Evolutionary conservation across 768 basidiomycete genomes (phyloP).

Genomic region (Butyriboletus loyo): DNA sequence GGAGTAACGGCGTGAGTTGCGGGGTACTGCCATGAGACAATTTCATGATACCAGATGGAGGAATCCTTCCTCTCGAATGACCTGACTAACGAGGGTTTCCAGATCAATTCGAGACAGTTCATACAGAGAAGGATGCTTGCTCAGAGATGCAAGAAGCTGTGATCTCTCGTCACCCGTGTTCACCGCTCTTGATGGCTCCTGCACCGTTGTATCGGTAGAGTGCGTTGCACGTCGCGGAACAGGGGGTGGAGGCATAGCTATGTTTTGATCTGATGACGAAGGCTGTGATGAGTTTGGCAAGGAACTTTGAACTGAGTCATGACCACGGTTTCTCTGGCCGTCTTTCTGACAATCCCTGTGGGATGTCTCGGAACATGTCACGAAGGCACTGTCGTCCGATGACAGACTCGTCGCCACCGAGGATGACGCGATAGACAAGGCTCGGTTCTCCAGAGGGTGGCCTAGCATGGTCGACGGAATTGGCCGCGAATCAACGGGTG

Average conservation of each 20-base stretch:
- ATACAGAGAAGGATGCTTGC: constrained; percentile 49
- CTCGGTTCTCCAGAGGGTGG: not conserved
- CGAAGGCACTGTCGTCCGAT: constrained; percentile 28
- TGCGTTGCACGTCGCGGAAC: constrained; percentile 19
- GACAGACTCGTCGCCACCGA: constrained; percentile 11
- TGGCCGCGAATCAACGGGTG: not conserved
- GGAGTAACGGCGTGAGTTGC: constrained; percentile 12
- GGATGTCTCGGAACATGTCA: constrained; percentile 27
- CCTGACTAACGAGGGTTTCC: constrained; percentile 54
- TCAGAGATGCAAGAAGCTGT: constrained; percentile 39
- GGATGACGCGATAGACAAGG: constrained; percentile 1
- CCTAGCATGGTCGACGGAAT: not conserved
- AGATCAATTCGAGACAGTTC: constrained; percentile 49
- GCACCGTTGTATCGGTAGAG: not conserved
- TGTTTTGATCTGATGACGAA: constrained; percentile 24
- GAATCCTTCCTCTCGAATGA: constrained; percentile 77
- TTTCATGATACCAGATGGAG: constrained; percentile 56
- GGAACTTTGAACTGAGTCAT: constrained; percentile 11
- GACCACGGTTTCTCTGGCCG: not conserved
- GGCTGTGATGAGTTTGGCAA: constrained; percentile 35
- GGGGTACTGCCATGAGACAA: not conserved
- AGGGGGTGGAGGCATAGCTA: constrained; percentile 31
- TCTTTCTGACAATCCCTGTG: constrained; percentile 3
- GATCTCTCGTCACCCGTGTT: constrained; percentile 7
- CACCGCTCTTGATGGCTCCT: constrained; percentile 6